These are phyloP conservation scores for Atkinsonella hypoxylon DNA, from an alignment of 2,329 filamentous ascomycete genomes.

Conservation along the genomic window DNA sequence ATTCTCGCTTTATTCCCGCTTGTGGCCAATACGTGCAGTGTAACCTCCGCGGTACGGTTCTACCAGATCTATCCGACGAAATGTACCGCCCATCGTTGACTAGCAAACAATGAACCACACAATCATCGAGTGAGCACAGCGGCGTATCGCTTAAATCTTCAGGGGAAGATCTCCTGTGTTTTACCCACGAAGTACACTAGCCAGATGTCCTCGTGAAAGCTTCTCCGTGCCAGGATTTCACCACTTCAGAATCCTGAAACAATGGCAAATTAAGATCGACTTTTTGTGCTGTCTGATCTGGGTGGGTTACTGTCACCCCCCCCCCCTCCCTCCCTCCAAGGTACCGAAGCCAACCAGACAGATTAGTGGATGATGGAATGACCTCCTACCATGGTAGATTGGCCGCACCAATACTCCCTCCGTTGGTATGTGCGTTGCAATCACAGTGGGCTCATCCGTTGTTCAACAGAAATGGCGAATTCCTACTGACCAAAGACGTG, in stretches of 20 bases:
- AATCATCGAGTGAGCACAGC: background rate
- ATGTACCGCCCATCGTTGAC: background rate
- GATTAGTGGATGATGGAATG: no score
- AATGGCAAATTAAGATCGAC: slow-evolving; percentile 14
- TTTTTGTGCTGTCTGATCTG: slow-evolving; percentile 1
- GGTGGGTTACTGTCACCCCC: background rate
- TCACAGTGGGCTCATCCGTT: background rate
- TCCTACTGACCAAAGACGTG: background rate
- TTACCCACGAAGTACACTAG: background rate
- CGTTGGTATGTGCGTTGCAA: background rate
- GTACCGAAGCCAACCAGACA: background rate
- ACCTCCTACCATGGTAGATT: no score
- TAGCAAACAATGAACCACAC: background rate
- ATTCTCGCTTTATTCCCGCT: no score
- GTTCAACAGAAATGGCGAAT: background rate
- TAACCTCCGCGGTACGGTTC: background rate
- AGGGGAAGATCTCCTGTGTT: background rate
- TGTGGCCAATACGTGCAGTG: background rate
- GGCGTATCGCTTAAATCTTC: background rate
- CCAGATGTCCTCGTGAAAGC: background rate
- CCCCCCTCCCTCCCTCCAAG: no score
- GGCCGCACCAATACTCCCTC: no score
- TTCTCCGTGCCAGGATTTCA: background rate
- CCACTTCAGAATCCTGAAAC: slow-evolving; percentile 11
- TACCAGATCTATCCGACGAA: background rate